phyloP scores from a whole-genome alignment of 495 filamentous ascomycete genomes.

The Neurospora tetraspora region DNA sequence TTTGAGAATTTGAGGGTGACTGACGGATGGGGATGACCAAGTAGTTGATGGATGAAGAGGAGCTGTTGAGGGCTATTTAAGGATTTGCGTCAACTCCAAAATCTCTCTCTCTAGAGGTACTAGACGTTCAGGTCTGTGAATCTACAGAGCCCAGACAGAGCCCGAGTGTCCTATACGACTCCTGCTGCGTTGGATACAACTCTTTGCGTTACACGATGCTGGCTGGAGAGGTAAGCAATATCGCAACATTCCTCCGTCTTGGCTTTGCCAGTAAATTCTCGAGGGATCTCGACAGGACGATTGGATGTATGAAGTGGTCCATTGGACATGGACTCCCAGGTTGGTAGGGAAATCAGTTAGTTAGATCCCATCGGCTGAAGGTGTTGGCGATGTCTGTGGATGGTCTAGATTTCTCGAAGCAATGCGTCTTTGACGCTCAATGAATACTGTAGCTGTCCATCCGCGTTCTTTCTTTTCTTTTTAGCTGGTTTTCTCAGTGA shows the following conservation, averaged over 20 bases:
- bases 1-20: not conserved
- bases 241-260: not conserved
- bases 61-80: not conserved
- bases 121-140: not conserved
- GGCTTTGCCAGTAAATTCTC: not conserved
- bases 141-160: not conserved
- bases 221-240: not conserved
- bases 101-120: not conserved
- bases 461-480: not conserved
- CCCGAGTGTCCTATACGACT: not conserved
- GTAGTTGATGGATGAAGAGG: not conserved
- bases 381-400: not conserved
- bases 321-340: not conserved
- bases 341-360: not conserved
- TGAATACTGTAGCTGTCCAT: not conserved
- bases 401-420: not conserved
- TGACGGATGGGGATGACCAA: not conserved
- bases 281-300: not conserved
- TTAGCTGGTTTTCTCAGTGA: not conserved
- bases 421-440: not conserved
- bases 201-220: not conserved
- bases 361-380: not conserved
- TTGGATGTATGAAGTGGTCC: not conserved
- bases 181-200: not conserved
- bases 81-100: not conserved